Conservation (phyloP, 805 yeast species). For the Monosporozyma unispora region DNA sequence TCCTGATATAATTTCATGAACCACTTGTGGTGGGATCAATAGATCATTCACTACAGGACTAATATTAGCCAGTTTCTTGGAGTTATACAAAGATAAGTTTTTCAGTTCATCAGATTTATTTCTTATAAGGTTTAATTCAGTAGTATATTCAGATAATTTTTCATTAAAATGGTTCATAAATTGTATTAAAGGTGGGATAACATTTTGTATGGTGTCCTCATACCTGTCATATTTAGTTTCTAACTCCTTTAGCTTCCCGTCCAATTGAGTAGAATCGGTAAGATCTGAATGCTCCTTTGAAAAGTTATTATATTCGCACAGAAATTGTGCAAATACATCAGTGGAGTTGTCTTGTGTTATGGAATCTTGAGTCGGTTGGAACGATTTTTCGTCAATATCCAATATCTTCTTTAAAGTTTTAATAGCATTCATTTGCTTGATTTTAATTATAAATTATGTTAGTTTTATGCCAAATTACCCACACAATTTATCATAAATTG, state of each 20-base stretch:
- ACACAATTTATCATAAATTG: too few relatives aligned
- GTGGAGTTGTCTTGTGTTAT: not conserved
- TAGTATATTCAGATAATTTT: constrained; percentile 46
- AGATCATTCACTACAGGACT: constrained; percentile 72
- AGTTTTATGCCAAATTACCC: too few relatives aligned
- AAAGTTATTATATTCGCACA: constrained; percentile 3
- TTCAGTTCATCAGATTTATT: constrained; percentile 42
- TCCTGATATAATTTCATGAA: constrained; percentile 48
- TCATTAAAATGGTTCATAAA: constrained; percentile 48
- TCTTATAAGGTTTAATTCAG: constrained; percentile 55
- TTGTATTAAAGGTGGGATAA: constrained; percentile 40
- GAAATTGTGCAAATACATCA: constrained; percentile 2
- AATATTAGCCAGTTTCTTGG: constrained; percentile 41
- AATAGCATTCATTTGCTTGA: not conserved
- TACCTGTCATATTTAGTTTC: constrained; percentile 14
- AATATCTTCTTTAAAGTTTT: not conserved
- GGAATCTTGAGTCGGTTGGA: not conserved
- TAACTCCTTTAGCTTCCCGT: constrained; percentile 13
- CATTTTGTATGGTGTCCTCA: constrained; percentile 17
- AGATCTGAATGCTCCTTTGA: constrained; percentile 5
- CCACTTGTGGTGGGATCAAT: constrained; percentile 64
- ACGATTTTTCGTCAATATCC: not conserved
- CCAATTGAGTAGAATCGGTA: constrained; percentile 6
- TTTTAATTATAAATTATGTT: too few relatives aligned
- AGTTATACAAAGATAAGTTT: constrained; percentile 39